Evolutionary conservation across 176 grass and related monocot genomes (phyloP).

Genomic region (Lolium rigidum): DNA sequence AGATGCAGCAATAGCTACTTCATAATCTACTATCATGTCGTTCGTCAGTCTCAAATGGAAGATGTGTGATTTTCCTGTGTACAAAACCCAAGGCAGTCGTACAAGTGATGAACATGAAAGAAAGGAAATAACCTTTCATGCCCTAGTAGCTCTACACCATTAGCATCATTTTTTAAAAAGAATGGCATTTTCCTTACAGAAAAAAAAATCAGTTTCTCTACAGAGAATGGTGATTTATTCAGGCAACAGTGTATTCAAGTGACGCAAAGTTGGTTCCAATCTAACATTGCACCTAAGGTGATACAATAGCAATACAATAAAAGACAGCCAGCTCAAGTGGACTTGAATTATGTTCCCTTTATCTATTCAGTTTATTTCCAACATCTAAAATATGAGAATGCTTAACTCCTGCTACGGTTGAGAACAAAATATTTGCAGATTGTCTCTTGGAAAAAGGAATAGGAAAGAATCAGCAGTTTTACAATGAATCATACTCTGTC

Average conservation of each 20-base stretch:
- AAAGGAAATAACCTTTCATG: neutral
- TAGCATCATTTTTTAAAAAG: neutral
- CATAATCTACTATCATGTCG: no score
- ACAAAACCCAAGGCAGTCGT: no score
- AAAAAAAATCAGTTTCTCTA: neutral
- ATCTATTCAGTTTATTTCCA: neutral
- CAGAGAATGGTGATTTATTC: neutral
- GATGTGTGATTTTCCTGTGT: no score
- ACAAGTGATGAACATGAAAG: no score
- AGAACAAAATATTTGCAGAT: neutral
- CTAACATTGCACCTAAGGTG: neutral
- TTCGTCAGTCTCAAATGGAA: no score
- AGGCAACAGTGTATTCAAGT: neutral
- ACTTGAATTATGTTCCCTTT: neutral
- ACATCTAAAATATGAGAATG: neutral
- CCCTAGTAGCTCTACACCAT: neutral
- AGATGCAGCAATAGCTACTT: no score
- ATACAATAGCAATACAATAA: neutral
- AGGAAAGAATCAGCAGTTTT: neutral
- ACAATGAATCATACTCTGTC: neutral
- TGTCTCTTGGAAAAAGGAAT: neutral
- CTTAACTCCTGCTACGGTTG: neutral
- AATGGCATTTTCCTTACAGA: neutral
- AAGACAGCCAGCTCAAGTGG: neutral
- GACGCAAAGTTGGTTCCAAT: neutral